Evolutionary conservation across 1,139 yeast genomes (phyloP), one percentile per base, ranked within the genome.

Genomic region (Scheffersomyces titani): DNA sequence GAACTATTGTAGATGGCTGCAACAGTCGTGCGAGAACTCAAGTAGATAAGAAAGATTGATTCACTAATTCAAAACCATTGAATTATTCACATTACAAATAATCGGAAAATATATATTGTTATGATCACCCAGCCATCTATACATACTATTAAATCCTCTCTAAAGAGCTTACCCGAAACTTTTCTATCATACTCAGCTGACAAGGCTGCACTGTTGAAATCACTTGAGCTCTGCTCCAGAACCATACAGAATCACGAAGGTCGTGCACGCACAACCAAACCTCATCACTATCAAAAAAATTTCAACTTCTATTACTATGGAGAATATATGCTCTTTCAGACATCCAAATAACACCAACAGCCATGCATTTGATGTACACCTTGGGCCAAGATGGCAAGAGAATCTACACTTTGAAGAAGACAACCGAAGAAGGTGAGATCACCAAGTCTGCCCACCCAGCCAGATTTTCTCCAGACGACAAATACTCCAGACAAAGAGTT

Each of bases 361-460:
- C 66, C 61, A 94, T 94, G 99, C 98, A 94, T 90, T 89, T 96
- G 77, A 96, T 96, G 99, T 96, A 90, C 92, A 92, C 98, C 61
- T 78, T 89, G 72, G 97, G 93, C 70, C 85, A 86, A 63, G 97
- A 92, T 67, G 99, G 99, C 69, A 92, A 93, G 84, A 90, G 99
- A 77, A 77, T 90, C 69, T 96, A 96, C 84, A 96, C 99, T 55
- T 84, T 96, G 66, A 82, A 90, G 77, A 96, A 96, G 81, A 64
- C 73, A 66, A 88, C 96, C 54, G 92, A 83, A 61, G 78, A 81
- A 11, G 98, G 98, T 62, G 97, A 92, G 76, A 92, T 94, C 82
- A 96, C 99, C 74, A 92, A 92, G 81, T 90, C 97, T 64, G 99
- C 99, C 44, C 99, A 96, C 76, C 99, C 99, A 61, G 99, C 99